Evolutionary conservation across 2,329 filamentous ascomycete species (phyloP).

Genomic region (Aspergillus sp.): DNA sequence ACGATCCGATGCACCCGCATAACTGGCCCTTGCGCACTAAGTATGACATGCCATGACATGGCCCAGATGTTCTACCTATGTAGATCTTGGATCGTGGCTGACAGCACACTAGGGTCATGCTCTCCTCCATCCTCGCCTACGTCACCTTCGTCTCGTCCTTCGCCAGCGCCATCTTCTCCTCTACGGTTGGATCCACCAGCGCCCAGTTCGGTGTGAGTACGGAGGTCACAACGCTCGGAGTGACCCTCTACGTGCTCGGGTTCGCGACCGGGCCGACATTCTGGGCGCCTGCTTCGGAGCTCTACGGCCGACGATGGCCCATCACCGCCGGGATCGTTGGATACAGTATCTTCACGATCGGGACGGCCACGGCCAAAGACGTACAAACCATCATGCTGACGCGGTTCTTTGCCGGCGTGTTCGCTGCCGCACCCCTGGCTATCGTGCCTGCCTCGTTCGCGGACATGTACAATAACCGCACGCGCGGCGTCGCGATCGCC

Average conservation of each 20-base stretch:
- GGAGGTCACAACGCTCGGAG: constrained; percentile 46
- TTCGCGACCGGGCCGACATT: constrained; percentile 61
- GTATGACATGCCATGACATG: constrained; percentile 11
- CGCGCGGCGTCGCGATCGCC: constrained; percentile 44
- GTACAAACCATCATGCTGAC: constrained; percentile 43
- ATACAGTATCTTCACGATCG: constrained; percentile 47
- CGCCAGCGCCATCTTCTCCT: constrained; percentile 64
- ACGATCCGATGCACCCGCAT: constrained; percentile 53
- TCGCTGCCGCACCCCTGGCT: constrained; percentile 43
- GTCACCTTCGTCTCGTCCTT: constrained; percentile 53
- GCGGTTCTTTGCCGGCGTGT: constrained; percentile 49
- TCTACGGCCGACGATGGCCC: constrained; percentile 58
- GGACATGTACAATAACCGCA: constrained; percentile 51
- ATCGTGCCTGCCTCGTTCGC: constrained; percentile 46
- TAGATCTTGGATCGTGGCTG: background rate
- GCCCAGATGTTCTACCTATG: background rate
- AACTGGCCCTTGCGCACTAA: constrained; percentile 52
- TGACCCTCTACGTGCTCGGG: constrained; percentile 50
- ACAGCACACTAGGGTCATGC: background rate
- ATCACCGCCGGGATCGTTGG: constrained; percentile 43
- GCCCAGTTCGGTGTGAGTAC: constrained; percentile 45
- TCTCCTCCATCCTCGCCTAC: constrained; percentile 34
- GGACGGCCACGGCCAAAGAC: constrained; percentile 42
- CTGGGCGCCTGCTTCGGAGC: constrained; percentile 62
- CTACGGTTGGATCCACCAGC: constrained; percentile 58